phyloP scores from a whole-genome alignment of 2,329 filamentous ascomycete genomes.

The Diaporthe citri region DNA sequence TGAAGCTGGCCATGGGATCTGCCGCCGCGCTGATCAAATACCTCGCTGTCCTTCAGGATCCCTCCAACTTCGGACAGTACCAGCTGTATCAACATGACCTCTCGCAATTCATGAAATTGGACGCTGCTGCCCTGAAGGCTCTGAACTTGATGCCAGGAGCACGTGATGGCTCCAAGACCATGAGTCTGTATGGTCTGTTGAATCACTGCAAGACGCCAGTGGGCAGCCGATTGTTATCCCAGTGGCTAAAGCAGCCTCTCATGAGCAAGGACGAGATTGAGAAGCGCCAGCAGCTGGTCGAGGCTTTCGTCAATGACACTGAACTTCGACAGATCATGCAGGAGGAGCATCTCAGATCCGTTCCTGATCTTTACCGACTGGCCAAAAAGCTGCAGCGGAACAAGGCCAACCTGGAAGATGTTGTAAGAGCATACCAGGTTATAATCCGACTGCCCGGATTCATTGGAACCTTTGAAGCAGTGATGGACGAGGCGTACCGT shows the following conservation, averaged over 20 bases:
- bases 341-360: constrained; percentile 91
- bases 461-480: constrained; percentile 86
- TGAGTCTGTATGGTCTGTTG: constrained; percentile 93
- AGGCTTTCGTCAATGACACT: constrained; percentile 93
- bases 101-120: constrained; percentile 97
- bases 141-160: constrained; percentile 97
- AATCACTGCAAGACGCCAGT: constrained; percentile 99
- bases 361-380: constrained; percentile 93
- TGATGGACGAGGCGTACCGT: constrained; percentile 96
- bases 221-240: constrained; percentile 88
- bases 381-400: constrained; percentile 95
- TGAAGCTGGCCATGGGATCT: constrained; percentile 96
- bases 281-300: constrained; percentile 91
- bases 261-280: constrained; percentile 94
- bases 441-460: constrained; percentile 92
- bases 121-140: constrained; percentile 92
- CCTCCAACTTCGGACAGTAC: constrained; percentile 96
- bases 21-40: constrained; percentile 96
- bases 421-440: constrained; percentile 95
- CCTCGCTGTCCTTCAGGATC: constrained; percentile 87
- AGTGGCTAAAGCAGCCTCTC: constrained; percentile 97
- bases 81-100: constrained; percentile 97
- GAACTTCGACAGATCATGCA: constrained; percentile 96
- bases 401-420: constrained; percentile 92
- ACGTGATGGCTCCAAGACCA: constrained; percentile 93